Evolutionary conservation across 2,329 filamentous ascomycete species (phyloP), one percentile per base, ranked within the genome.

Genomic region (Blastomyces gilchristii): DNA sequence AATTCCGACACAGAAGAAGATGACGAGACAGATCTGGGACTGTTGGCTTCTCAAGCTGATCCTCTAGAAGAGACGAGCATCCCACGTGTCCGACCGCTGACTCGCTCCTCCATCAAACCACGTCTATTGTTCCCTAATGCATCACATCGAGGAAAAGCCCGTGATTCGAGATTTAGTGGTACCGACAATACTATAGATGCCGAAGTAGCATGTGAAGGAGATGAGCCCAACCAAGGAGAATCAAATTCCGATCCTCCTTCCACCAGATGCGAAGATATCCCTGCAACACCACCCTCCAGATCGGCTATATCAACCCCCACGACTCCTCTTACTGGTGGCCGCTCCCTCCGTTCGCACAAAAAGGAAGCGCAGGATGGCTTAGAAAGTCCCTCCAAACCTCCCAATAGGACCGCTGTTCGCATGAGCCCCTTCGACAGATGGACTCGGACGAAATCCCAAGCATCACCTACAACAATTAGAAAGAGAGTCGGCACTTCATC

Each of bases 41-140:
- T 80, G 59, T 70, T 79, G 58, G 73, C 74, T 39, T 67, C 71
- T 62, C 74, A 74, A 18, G 72, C 74, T 16, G 75, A 78, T 65
- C 68, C 75, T n/a, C 64, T 76, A 6, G 71, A 76, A 34, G 67
- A 68, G 3, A 67, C 68, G 25, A 63, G 71, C 9, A 59, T 71
- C 37, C 69, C 70, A 49, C 68, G 65, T n/a, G 63, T 74, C 43
- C 80, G 80, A 31, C 82, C 80, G 14, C 72, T 87, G 56, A 84
- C 81, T 43, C 82, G 84, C 67, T 82, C 82, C 12, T 78, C 79
- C 1, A 80, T 86, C 71, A 83, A 83, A 68, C 84, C 84, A 3
- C 83, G 83, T 58, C 76, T 84, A n/a, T 78, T 87, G 2, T 87
- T 85, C 72, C 78, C 81, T 22, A 77, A 73, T 37, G 75, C 79